Evolutionary conservation across 1,284 basidiomycete genomes (phyloP).

Genomic region (Cutaneotrichosporon mucoides): DNA sequence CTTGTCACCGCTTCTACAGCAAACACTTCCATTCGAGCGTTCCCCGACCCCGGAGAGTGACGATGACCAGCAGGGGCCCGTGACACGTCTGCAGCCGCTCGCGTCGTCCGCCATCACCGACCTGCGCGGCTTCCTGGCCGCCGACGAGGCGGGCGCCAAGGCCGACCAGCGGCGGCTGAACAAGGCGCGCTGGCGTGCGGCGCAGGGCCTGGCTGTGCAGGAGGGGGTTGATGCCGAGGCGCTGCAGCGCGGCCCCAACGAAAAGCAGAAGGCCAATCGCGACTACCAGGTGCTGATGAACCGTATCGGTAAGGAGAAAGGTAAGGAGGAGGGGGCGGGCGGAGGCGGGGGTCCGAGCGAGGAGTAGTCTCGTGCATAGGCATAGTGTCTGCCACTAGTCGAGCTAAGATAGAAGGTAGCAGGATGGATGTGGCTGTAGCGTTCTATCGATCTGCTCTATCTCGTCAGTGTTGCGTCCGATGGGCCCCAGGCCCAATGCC

Average conservation of each 20-base stretch:
- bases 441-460: too few relatives aligned
- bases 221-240: slow-evolving; percentile 26
- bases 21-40: slow-evolving; percentile 18
- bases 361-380: not conserved
- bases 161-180: slow-evolving; percentile 62
- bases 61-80: slow-evolving; percentile 33
- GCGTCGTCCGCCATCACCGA: slow-evolving; percentile 70
- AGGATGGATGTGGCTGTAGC: too few relatives aligned
- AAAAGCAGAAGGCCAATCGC: slow-evolving; percentile 43
- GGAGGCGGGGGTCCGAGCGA: not conserved
- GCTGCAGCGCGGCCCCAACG: slow-evolving; percentile 28
- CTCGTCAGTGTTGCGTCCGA: too few relatives aligned
- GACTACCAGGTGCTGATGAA: slow-evolving; percentile 46
- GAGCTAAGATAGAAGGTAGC: too few relatives aligned
- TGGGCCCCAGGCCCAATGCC: too few relatives aligned
- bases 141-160: slow-evolving; percentile 63
- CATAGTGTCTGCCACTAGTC: too few relatives aligned
- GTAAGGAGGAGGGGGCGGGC: not conserved
- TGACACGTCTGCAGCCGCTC: slow-evolving; percentile 53
- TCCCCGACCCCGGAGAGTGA: slow-evolving; percentile 32
- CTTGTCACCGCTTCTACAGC: slow-evolving; percentile 11
- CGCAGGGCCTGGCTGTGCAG: slow-evolving; percentile 47
- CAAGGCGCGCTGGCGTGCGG: slow-evolving; percentile 67
- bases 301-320: slow-evolving; percentile 38
- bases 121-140: slow-evolving; percentile 70